phyloP scores from a whole-genome alignment of 495 filamentous ascomycete species.

The Mytilinidion resinicola region DNA sequence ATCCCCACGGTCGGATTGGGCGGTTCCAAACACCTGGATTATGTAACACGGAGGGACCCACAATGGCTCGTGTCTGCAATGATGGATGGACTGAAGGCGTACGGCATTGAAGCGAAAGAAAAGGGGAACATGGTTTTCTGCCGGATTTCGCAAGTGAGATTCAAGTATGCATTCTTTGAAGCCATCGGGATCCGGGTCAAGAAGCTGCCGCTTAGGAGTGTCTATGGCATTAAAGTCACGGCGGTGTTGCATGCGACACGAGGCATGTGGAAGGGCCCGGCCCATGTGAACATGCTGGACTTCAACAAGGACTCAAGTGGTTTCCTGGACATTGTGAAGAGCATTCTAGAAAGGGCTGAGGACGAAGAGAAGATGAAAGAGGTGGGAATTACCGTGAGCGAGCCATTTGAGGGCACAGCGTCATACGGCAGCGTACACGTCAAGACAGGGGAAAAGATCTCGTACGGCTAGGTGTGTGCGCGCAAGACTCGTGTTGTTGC shows the following conservation, averaged over 20 bases:
- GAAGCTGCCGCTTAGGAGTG: constrained; percentile 13
- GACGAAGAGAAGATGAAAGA: constrained; percentile 7
- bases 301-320: neutral
- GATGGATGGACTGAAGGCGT: constrained; percentile 2
- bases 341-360: constrained; percentile 4
- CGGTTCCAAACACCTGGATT: constrained; percentile 6
- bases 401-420: neutral
- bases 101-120: constrained; percentile 6
- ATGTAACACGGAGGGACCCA: constrained; percentile 9
- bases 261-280: neutral
- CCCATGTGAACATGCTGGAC: neutral
- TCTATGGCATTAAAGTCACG: constrained; percentile 18
- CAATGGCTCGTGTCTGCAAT: constrained; percentile 11
- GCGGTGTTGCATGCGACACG: constrained; percentile 6
- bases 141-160: constrained; percentile 6
- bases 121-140: constrained; percentile 4
- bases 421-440: neutral
- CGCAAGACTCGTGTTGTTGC: neutral
- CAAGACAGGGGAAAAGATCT: neutral
- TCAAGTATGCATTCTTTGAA: constrained; percentile 5
- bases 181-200: constrained; percentile 13
- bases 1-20: constrained; percentile 1
- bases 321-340: constrained; percentile 11
- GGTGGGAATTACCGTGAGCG: neutral
- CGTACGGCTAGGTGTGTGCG: neutral